phyloP scores from a whole-genome alignment of 768 basidiomycete species.

The Collybiopsis confluens region DNA sequence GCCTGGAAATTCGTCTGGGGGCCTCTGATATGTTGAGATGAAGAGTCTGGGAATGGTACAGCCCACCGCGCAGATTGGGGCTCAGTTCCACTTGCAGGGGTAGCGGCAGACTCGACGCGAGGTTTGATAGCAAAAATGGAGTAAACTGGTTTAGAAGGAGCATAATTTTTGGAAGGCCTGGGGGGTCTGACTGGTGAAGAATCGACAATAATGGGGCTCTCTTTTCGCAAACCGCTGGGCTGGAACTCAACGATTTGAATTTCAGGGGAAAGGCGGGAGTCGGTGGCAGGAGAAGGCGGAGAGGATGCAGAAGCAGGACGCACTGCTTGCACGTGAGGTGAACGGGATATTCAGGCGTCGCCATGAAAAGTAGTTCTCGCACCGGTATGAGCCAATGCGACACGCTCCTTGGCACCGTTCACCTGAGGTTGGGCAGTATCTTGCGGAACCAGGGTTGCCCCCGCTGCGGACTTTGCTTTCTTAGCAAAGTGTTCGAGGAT shows the following conservation, averaged over 20 bases:
- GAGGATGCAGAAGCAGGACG: neutral
- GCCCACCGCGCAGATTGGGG: constrained; percentile 1
- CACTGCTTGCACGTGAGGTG: neutral
- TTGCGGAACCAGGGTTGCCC: neutral
- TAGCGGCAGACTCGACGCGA: neutral
- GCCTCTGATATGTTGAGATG: constrained; percentile 61
- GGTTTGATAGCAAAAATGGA: constrained; percentile 41
- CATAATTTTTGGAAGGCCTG: constrained; percentile 9
- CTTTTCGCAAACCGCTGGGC: constrained; percentile 25
- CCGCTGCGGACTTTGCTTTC: neutral
- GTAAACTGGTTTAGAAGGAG: constrained; percentile 28
- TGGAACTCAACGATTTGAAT: neutral
- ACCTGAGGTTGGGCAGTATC: neutral
- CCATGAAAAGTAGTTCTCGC: neutral
- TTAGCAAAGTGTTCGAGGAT: constrained; percentile 18
- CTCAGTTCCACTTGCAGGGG: neutral
- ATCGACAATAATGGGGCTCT: constrained; percentile 39
- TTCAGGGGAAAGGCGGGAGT: neutral
- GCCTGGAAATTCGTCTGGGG: constrained; percentile 37
- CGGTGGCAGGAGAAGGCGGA: neutral
- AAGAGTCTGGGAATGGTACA: constrained; percentile 45
- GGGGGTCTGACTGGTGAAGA: constrained; percentile 32
- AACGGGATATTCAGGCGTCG: neutral
- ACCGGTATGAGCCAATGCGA: neutral
- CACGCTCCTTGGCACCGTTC: neutral